These are phyloP conservation scores for Trichomonascus vanleenenianus DNA, from an alignment of 805 yeast genomes.

Conservation along the genomic window DNA sequence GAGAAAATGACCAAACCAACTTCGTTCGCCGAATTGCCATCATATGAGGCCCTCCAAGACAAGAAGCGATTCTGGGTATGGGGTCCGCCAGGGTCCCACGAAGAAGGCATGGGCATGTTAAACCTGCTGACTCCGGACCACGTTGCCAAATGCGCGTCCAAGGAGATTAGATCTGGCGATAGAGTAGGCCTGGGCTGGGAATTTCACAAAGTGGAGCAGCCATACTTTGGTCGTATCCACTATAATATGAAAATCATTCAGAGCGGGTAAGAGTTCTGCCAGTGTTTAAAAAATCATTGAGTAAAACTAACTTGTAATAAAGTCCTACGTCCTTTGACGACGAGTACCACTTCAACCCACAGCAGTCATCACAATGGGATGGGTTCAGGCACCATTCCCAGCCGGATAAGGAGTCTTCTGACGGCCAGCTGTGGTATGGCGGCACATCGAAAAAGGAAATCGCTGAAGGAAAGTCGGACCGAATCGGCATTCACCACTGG, in stretches of 20 bases:
- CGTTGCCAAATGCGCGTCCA: conserved; percentile 15
- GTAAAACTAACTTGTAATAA: no score
- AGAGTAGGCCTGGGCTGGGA: conserved; percentile 19
- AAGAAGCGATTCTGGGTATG: conserved; percentile 22
- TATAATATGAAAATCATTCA: not conserved
- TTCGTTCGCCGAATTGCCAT: conserved; percentile 13
- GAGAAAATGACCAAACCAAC: not conserved
- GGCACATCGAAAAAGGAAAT: no score
- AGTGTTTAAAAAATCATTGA: no score
- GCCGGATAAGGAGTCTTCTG: conserved; percentile 6
- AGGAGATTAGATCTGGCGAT: conserved; percentile 18
- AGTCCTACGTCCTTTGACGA: conserved; percentile 22
- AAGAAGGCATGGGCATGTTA: conserved; percentile 23
- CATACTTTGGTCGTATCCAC: conserved; percentile 12
- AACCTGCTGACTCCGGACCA: conserved; percentile 19
- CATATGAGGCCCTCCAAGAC: conserved; percentile 17
- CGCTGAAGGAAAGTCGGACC: no score
- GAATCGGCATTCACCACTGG: no score
- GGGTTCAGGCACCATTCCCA: conserved; percentile 29
- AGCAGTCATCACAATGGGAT: conserved; percentile 29
- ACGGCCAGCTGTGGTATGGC: no score
- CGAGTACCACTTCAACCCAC: conserved; percentile 26
- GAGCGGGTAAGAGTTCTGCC: conserved; percentile 1
- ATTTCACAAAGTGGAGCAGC: conserved; percentile 15
- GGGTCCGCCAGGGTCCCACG: conserved; percentile 23